Evolutionary conservation across 2,329 filamentous ascomycete species (phyloP).

Genomic region (Leptographium wingfieldii): DNA sequence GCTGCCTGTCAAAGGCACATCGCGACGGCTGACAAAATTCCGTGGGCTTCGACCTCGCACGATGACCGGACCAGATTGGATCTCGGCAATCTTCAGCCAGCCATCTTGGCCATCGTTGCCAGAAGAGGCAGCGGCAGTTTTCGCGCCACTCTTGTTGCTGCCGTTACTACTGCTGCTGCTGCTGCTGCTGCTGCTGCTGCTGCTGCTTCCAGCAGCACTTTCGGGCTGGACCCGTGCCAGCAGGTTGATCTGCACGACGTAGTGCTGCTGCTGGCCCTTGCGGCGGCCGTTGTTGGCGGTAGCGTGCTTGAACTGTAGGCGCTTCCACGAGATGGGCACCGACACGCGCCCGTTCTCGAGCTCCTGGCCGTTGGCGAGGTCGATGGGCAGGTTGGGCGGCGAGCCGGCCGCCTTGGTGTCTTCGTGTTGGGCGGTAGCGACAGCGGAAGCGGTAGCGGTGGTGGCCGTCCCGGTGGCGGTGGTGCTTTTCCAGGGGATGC

Average conservation of each 20-base stretch:
- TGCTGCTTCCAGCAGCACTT: background rate
- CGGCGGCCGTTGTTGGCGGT: slow-evolving; percentile 91
- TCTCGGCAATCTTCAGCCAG: slow-evolving; percentile 64
- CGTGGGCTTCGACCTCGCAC: slow-evolving; percentile 84
- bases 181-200: background rate
- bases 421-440: slow-evolving; percentile 11
- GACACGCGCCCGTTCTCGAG: slow-evolving; percentile 63
- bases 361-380: slow-evolving; percentile 46
- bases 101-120: slow-evolving; percentile 47
- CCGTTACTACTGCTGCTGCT: background rate
- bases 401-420: slow-evolving; percentile 36
- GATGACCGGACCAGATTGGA: slow-evolving; percentile 86
- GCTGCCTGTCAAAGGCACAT: slow-evolving; percentile 54
- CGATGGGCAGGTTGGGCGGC: slow-evolving; percentile 42
- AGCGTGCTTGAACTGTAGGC: slow-evolving; percentile 88
- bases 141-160: background rate
- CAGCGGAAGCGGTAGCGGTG: background rate
- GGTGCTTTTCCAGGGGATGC: slow-evolving; percentile 86
- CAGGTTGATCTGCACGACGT: slow-evolving; percentile 75
- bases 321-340: slow-evolving; percentile 83
- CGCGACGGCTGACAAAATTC: slow-evolving; percentile 87
- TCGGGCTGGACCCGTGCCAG: slow-evolving; percentile 34
- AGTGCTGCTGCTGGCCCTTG: slow-evolving; percentile 92
- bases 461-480: slow-evolving; percentile 34
- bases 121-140: background rate